Base-by-base conservation (phyloP, 441 rosid species). In the Pelargonium cotyledonis region DNA sequence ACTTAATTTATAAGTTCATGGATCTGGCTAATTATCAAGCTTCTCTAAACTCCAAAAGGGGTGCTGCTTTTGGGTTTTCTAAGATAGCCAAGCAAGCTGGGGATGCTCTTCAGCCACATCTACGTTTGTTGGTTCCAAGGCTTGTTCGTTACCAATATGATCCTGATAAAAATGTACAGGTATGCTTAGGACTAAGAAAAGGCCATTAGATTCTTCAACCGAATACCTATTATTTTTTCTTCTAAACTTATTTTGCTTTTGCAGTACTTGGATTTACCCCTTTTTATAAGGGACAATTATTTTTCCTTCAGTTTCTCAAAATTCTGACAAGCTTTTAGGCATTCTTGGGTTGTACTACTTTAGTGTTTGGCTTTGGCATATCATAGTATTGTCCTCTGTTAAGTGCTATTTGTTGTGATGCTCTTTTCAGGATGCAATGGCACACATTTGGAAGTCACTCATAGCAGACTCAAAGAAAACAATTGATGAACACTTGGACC, bases 151-250 rank as follows among this genome's bases (percentile, higher is more conserved):
- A 92, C 79, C 99, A 92, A 66, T 92, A 95, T 78, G 99, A 95
- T 82, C 99, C 99, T 63, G 99, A 92, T 75, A 95, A 89, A 82
- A 95, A 89, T 77, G 99, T 95, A 70, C 99, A 95, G 98, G 99
- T 95, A 73, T 64, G 10, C 68, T 12, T 11, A 43, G 11, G 53
- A 41, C 66, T 63, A 14, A 66, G 12, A 65, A 26, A 46, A 43
- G 14, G 40, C 38, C 40, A 47, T 46, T 19, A 44, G 58, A 38
- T 57, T 66, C 41, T 67, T 49, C 62, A 19, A n/a, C 29, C 49
- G 23, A 46, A 47, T 66, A 46, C 38, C 11, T 21, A 23, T 23
- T 8, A 12, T 65, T 19, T 19, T 67, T 21, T 67, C 15, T 26
- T 67, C 43, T 55, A 55, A 55, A 8, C n/a, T 6, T 55, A 18